Percentiles rank a stretch among this genome's conserved stretches.
These are phyloP conservation scores for Botryotinia narcissicola DNA, from an alignment of 2,329 filamentous ascomycete species.

Conservation along the genomic window DNA sequence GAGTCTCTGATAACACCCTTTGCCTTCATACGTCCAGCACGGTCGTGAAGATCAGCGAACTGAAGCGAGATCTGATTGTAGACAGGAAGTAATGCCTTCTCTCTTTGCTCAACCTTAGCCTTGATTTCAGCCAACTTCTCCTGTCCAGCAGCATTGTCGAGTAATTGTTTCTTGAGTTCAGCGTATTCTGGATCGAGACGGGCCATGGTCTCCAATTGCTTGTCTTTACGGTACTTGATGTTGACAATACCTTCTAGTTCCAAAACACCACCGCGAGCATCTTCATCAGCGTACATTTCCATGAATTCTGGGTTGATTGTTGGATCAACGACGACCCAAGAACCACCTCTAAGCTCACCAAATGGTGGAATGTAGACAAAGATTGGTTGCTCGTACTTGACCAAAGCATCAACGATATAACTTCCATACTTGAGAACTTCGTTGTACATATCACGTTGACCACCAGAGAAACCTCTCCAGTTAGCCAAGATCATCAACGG, in stretches of 20 bases:
- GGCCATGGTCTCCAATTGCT: constrained; percentile 96
- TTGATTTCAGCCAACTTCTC: constrained; percentile 79
- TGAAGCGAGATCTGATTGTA: constrained; percentile 95
- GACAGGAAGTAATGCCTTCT: constrained; percentile 85
- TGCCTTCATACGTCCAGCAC: constrained; percentile 95
- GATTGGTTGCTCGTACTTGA: constrained; percentile 97
- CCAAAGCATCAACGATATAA: constrained; percentile 96
- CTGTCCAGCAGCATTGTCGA: constrained; percentile 60
- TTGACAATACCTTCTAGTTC: constrained; percentile 97
- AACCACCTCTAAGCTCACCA: constrained; percentile 96
- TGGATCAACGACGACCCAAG: constrained; percentile 98
- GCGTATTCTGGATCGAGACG: constrained; percentile 84
- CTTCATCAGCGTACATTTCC: constrained; percentile 99
- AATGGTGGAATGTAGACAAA: constrained; percentile 98
- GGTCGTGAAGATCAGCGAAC: constrained; percentile 96
- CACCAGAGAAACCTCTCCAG: constrained; percentile 99
- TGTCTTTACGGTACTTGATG: constrained; percentile 98
- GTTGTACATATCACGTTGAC: constrained; percentile 99
- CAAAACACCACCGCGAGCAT: constrained; percentile 92
- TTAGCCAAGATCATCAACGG: constrained; percentile 99
- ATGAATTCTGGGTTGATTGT: constrained; percentile 96
- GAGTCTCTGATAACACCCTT: constrained; percentile 88
- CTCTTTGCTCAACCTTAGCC: constrained; percentile 77
- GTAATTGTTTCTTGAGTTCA: constrained; percentile 75
- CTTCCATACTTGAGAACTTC: constrained; percentile 99